Evolutionary conservation across 2,329 filamentous ascomycete genomes (phyloP).

Genomic region (Zymoseptoria brevis): DNA sequence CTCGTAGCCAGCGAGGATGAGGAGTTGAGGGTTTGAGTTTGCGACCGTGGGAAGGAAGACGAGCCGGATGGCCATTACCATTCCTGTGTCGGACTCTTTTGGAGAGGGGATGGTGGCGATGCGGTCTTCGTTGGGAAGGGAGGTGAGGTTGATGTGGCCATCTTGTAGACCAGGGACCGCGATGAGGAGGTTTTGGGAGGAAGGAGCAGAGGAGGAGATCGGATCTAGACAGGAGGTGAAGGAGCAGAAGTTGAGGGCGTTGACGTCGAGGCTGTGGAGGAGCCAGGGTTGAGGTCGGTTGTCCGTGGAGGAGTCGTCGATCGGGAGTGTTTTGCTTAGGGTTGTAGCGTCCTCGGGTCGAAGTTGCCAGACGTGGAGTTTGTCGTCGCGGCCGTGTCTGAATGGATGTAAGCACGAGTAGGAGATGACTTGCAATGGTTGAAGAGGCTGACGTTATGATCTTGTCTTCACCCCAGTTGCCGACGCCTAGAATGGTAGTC

Average conservation of each 20-base stretch:
- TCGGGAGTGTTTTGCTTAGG: constrained; percentile 62
- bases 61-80: constrained; percentile 72
- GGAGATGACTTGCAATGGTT: neutral
- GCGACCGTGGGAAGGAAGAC: constrained; percentile 35
- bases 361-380: constrained; percentile 77
- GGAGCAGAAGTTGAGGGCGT: constrained; percentile 90
- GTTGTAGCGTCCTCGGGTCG: constrained; percentile 49
- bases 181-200: constrained; percentile 47
- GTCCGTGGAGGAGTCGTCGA: constrained; percentile 47
- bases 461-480: constrained; percentile 61
- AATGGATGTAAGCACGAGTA: constrained; percentile 2
- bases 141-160: constrained; percentile 67
- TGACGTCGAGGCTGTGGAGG: constrained; percentile 74
- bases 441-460: constrained; percentile 66
- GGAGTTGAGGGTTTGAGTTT: constrained; percentile 38
- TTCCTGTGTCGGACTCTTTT: constrained; percentile 52
- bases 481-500: constrained; percentile 66
- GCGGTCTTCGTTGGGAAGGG: constrained; percentile 67
- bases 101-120: constrained; percentile 50
- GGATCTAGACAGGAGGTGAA: constrained; percentile 47
- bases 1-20: constrained; percentile 73
- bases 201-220: constrained; percentile 4
- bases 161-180: constrained; percentile 60
- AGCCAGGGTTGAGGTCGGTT: constrained; percentile 66
- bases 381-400: constrained; percentile 86